Evolutionary conservation across 2,329 filamentous ascomycete species (phyloP).

Genomic region (Pseudogymnoascus sp.): DNA sequence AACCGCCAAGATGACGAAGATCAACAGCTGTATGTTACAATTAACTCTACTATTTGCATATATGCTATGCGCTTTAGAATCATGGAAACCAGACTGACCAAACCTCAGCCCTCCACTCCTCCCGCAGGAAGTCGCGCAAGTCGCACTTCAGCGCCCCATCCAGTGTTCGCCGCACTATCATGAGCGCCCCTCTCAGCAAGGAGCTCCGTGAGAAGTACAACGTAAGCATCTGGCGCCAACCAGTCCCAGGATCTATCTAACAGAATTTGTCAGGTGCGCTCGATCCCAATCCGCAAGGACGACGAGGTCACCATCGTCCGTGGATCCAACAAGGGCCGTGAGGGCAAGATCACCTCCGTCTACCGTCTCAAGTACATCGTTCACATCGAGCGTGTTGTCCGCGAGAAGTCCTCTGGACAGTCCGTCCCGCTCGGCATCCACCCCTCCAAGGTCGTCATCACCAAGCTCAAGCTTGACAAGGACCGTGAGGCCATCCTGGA

Average conservation of each 20-base stretch:
- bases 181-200: slow-evolving; percentile 93
- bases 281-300: slow-evolving; percentile 95
- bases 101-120: slow-evolving; percentile 58
- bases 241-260: slow-evolving; percentile 9
- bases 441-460: slow-evolving; percentile 95
- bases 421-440: slow-evolving; percentile 89
- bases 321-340: slow-evolving; percentile 91
- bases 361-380: slow-evolving; percentile 98
- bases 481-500: slow-evolving; percentile 83
- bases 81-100: slow-evolving; percentile 11
- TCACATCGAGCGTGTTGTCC: slow-evolving; percentile 92
- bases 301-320: slow-evolving; percentile 91
- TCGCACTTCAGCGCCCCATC: slow-evolving; percentile 95
- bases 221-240: slow-evolving; percentile 46
- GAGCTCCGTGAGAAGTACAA: slow-evolving; percentile 99
- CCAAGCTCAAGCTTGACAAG: slow-evolving; percentile 98
- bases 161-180: slow-evolving; percentile 88
- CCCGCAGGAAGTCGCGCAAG: slow-evolving; percentile 97
- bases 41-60: slow-evolving; percentile 1
- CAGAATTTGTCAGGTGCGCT: slow-evolving; percentile 61
- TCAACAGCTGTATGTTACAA: slow-evolving; percentile 48
- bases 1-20: slow-evolving; percentile 59
- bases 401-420: slow-evolving; percentile 97
- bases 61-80: slow-evolving; percentile 7
- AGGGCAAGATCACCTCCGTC: slow-evolving; percentile 96